Evolutionary conservation across 169 alveolate genomes (phyloP).

Genomic region (Eimeria sp.): DNA sequence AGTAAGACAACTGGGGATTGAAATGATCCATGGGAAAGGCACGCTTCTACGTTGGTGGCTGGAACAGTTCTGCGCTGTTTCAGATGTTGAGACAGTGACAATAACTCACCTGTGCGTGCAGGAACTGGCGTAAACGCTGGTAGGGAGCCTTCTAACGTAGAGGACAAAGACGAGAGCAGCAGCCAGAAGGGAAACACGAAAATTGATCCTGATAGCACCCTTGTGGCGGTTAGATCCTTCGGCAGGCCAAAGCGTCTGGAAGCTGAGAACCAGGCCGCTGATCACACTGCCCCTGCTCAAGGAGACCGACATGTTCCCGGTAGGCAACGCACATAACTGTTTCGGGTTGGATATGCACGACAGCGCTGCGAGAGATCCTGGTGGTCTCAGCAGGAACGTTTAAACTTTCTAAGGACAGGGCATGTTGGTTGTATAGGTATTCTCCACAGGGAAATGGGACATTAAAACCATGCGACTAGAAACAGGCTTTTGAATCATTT

Average conservation of each 20-base stretch:
- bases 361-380: background rate
- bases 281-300: background rate
- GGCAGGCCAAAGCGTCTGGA: background rate
- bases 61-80: background rate
- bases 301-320: background rate
- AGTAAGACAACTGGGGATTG: conserved; percentile 13
- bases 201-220: background rate
- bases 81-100: background rate
- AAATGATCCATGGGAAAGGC: background rate
- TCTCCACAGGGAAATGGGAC: background rate
- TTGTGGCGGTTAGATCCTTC: background rate
- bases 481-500: background rate
- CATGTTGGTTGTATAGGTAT: background rate
- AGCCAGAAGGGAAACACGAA: background rate
- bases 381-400: background rate
- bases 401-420: background rate
- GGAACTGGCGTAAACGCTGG: background rate
- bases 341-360: background rate
- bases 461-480: background rate
- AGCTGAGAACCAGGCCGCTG: background rate
- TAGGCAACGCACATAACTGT: background rate
- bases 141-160: background rate
- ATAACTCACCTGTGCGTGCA: background rate
- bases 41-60: background rate
- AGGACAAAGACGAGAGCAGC: background rate